Evolutionary conservation across 345 rosid genomes (phyloP).

Genomic region (Noccaea bulbosa): DNA sequence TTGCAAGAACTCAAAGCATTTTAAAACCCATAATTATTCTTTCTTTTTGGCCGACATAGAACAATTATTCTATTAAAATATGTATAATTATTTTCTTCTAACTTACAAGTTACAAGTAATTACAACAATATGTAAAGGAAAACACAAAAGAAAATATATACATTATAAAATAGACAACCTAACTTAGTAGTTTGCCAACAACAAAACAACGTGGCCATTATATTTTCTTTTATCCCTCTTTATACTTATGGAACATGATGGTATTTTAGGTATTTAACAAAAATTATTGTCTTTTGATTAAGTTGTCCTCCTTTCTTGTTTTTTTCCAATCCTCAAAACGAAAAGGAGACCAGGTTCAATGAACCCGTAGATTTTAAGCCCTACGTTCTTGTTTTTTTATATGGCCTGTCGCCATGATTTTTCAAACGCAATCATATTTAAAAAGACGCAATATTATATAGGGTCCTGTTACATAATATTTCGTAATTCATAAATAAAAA

Average conservation of each 20-base stretch:
- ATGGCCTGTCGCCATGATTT: constrained; percentile 20
- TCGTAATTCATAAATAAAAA: too few species aligned
- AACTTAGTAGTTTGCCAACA: not conserved
- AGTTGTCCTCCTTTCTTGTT: constrained; percentile 29
- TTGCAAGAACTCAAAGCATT: too few species aligned
- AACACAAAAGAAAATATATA: not conserved
- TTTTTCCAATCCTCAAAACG: constrained; percentile 9
- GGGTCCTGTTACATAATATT: not conserved
- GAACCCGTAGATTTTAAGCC: constrained; percentile 8
- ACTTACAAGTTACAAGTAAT: not conserved
- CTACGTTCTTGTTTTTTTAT: not conserved
- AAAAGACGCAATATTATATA: constrained; percentile 17
- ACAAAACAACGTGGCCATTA: constrained; percentile 32
- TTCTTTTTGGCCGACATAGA: constrained; percentile 12
- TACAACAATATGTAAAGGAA: not conserved
- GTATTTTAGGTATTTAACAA: constrained; percentile 12
- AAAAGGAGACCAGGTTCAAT: constrained; percentile 39
- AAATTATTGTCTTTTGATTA: constrained; percentile 9
- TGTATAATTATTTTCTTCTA: not conserved
- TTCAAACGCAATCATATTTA: constrained; percentile 35
- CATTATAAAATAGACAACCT: constrained; percentile 6
- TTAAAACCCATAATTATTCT: not conserved
- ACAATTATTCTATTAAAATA: not conserved
- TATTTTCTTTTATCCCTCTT: constrained; percentile 8
- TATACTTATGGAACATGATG: constrained; percentile 26